Conservation (phyloP, 495 filamentous ascomycete species). For the Aspergillus bridgeri region DNA sequence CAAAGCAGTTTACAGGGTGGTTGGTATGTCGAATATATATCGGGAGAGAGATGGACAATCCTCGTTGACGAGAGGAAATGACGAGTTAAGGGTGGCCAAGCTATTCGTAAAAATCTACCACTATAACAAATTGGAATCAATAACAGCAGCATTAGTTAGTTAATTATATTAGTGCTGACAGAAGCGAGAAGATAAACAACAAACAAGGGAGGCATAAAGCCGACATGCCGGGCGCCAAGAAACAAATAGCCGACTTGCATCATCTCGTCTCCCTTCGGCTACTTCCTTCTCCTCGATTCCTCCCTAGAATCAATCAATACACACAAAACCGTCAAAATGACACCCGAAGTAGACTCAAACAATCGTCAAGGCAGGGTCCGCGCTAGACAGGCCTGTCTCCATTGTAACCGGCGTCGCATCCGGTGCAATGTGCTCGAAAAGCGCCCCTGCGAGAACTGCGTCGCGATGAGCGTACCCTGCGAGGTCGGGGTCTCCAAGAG, state of each 20-base stretch:
- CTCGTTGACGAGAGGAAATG: too few relatives aligned
- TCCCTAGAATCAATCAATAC: not conserved
- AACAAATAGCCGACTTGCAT: conserved; percentile 8
- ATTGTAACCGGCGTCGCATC: conserved; percentile 45
- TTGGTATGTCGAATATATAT: not conserved
- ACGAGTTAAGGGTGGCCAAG: too few relatives aligned
- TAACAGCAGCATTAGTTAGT: too few relatives aligned
- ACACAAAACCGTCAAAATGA: not conserved
- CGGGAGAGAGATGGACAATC: too few relatives aligned
- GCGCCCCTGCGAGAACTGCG: conserved; percentile 45
- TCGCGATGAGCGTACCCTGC: conserved; percentile 34
- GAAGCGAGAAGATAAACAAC: too few relatives aligned
- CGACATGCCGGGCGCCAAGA: conserved; percentile 2
- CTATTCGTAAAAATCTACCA: too few relatives aligned
- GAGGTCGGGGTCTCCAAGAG: conserved; percentile 42
- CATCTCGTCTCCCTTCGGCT: not conserved
- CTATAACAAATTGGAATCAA: too few relatives aligned
- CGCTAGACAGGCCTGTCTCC: conserved; percentile 43
- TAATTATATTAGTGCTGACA: too few relatives aligned
- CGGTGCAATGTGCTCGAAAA: conserved; percentile 45
- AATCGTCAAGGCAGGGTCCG: conserved; percentile 23
- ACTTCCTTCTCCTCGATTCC: conserved; percentile 1
- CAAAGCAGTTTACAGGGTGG: not conserved
- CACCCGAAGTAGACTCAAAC: not conserved
- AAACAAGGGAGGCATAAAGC: not conserved